These are phyloP conservation scores for Castanea mollissima DNA, from an alignment of 306 rosid species.

Conservation along the genomic window DNA sequence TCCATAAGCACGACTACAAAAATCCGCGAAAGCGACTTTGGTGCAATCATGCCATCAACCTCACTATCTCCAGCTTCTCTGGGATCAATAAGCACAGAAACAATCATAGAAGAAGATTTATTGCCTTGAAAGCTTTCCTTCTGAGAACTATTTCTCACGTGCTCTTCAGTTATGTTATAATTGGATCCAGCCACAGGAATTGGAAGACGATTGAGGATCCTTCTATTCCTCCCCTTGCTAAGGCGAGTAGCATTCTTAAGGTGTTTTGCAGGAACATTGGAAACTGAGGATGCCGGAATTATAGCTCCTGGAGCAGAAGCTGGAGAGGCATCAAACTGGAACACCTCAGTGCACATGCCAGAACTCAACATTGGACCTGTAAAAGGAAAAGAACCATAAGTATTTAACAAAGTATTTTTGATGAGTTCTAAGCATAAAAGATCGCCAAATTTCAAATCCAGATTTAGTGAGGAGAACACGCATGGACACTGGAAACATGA, in stretches of 20 bases:
- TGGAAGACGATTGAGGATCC: conserved; percentile 67
- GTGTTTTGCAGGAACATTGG: conserved; percentile 40
- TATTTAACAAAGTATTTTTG: not conserved
- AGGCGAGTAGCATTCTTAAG: conserved; percentile 39
- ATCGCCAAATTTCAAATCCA: not conserved
- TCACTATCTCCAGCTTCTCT: conserved; percentile 65
- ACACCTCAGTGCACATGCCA: conserved; percentile 96
- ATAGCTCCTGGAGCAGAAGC: conserved; percentile 69
- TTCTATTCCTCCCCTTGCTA: conserved; percentile 63
- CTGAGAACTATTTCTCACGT: conserved; percentile 28
- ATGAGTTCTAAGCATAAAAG: not conserved
- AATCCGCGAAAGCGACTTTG: conserved; percentile 74
- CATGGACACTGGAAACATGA: not conserved
- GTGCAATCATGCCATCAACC: conserved; percentile 69
- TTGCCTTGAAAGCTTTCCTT: conserved; percentile 56
- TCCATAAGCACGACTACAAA: conserved; percentile 83
- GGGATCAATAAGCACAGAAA: conserved; percentile 93
- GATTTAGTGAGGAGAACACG: not conserved
- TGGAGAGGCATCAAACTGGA: conserved; percentile 84
- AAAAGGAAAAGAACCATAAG: conserved; percentile 30
- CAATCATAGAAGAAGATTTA: conserved; percentile 64
- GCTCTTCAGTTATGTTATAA: conserved; percentile 59
- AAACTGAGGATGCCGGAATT: conserved; percentile 72
- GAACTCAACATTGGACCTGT: conserved; percentile 94
- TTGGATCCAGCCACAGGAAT: conserved; percentile 48